These are phyloP conservation scores for Ceratobasidium sp. DNA, from an alignment of 1,284 basidiomycete genomes.

Conservation along the genomic window DNA sequence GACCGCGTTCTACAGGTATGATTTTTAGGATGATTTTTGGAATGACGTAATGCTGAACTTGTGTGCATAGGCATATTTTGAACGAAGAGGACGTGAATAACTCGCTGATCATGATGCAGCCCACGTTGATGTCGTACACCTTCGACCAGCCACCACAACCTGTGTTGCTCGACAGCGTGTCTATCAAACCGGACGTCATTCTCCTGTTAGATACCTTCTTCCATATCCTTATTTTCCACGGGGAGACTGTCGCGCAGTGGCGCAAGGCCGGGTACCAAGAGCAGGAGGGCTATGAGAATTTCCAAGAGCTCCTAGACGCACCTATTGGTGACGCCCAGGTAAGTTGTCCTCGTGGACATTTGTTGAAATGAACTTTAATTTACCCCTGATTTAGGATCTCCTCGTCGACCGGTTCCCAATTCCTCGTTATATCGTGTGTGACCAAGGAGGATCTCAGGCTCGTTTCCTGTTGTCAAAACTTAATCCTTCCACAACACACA, in stretches of 20 bases:
- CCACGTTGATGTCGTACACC: slow-evolving; percentile 98
- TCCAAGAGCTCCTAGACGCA: slow-evolving; percentile 92
- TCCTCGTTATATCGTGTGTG: slow-evolving; percentile 97
- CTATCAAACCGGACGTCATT: slow-evolving; percentile 97
- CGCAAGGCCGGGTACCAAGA: slow-evolving; percentile 99
- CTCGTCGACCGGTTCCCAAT: slow-evolving; percentile 96
- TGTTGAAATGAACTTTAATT: slow-evolving; percentile 11
- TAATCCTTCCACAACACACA: slow-evolving; percentile 98
- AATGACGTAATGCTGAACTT: slow-evolving; percentile 1
- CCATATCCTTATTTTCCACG: slow-evolving; percentile 99
- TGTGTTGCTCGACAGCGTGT: slow-evolving; percentile 96
- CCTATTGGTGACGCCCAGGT: slow-evolving; percentile 84
- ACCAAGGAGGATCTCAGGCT: slow-evolving; percentile 97
- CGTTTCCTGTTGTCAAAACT: slow-evolving; percentile 97
- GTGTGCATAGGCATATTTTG: slow-evolving; percentile 81
- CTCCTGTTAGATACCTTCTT: slow-evolving; percentile 99
- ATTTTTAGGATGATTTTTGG: slow-evolving; percentile 41
- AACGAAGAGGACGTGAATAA: slow-evolving; percentile 99
- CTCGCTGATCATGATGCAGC: slow-evolving; percentile 99
- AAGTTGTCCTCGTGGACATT: slow-evolving; percentile 45
- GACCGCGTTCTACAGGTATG: slow-evolving; percentile 95
- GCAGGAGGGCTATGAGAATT: slow-evolving; percentile 98
- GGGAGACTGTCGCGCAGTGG: slow-evolving; percentile 97
- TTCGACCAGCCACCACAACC: slow-evolving; percentile 93
- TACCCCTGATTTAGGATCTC: slow-evolving; percentile 74